Percentiles rank a stretch among this genome's conserved stretches.
These are phyloP conservation scores for Diplodia mutila DNA, from an alignment of 2,329 filamentous ascomycete genomes.

Conservation along the genomic window DNA sequence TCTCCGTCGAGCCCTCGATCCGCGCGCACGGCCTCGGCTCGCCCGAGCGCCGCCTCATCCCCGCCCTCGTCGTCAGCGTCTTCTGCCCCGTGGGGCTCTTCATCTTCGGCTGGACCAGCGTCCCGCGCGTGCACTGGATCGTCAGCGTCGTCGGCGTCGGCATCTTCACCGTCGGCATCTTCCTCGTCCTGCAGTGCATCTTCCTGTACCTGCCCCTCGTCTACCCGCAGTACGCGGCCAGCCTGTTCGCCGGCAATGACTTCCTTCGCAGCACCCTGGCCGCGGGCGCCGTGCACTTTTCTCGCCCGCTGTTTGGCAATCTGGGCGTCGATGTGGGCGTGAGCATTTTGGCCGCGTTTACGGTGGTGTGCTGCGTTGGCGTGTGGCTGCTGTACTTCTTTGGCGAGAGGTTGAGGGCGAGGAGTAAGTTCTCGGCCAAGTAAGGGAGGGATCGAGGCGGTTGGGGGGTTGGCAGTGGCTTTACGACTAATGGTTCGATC, in stretches of 20 bases:
- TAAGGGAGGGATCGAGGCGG: conserved; percentile 26
- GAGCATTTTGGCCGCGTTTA: conserved; percentile 57
- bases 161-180: conserved; percentile 45
- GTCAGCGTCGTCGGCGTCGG: conserved; percentile 46
- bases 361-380: conserved; percentile 52
- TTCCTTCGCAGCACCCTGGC: conserved; percentile 54
- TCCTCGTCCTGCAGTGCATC: conserved; percentile 49
- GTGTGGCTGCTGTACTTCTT: conserved; percentile 64
- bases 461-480: background rate
- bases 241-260: conserved; percentile 64
- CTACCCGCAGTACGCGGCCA: conserved; percentile 55
- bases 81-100: conserved; percentile 39
- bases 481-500: no score
- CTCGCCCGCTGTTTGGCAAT: conserved; percentile 62
- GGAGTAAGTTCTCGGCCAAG: conserved; percentile 61
- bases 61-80: conserved; percentile 38
- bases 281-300: conserved; percentile 63
- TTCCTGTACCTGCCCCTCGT: conserved; percentile 47
- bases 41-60: conserved; percentile 38
- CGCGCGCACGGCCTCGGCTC: conserved; percentile 31
- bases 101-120: conserved; percentile 40
- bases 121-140: conserved; percentile 43
- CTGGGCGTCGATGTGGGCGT: conserved; percentile 63
- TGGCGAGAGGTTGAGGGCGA: conserved; percentile 57
- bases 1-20: conserved; percentile 33